Evolutionary conservation across 371 early-diverging fungal genomes (phyloP).

Genomic region (Rhizopus delemar): DNA sequence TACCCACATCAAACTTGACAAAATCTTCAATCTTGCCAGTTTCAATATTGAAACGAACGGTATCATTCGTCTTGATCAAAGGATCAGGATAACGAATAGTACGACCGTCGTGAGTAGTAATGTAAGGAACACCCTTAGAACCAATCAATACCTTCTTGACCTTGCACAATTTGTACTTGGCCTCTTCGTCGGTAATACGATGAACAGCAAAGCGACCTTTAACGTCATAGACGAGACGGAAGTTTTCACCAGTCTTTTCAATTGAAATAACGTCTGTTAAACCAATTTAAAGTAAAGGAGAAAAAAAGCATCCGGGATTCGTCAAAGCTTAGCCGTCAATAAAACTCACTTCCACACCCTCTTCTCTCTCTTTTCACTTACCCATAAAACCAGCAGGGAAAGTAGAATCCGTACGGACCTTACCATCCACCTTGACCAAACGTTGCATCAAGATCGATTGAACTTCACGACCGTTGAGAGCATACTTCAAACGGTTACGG

Average conservation of each 20-base stretch:
- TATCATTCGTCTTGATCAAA: slow-evolving; percentile 98
- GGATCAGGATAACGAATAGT: slow-evolving; percentile 99
- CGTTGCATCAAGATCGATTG: slow-evolving; percentile 96
- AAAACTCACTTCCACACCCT: not conserved
- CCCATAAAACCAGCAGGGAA: slow-evolving; percentile 99
- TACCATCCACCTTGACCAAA: slow-evolving; percentile 98
- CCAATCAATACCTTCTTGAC: slow-evolving; percentile 93
- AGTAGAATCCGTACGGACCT: slow-evolving; percentile 97
- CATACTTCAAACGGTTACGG: slow-evolving; percentile 99
- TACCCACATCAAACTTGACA: slow-evolving; percentile 96
- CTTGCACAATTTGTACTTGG: slow-evolving; percentile 98
- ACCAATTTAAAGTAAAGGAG: slow-evolving; percentile 19
- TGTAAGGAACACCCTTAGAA: slow-evolving; percentile 93
- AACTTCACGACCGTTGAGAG: slow-evolving; percentile 97
- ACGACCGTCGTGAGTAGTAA: slow-evolving; percentile 99
- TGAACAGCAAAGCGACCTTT: slow-evolving; percentile 99
- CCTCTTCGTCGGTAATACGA: slow-evolving; percentile 97
- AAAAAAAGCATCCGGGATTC: slow-evolving; percentile 51
- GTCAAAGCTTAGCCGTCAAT: slow-evolving; percentile 54
- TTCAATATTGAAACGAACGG: slow-evolving; percentile 96
- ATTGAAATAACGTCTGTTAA: slow-evolving; percentile 92
- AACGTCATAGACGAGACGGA: slow-evolving; percentile 99
- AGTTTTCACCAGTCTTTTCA: slow-evolving; percentile 99
- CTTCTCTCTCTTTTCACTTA: slow-evolving; percentile 18
- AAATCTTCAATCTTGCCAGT: slow-evolving; percentile 92